Conservation (phyloP, 371 early-diverging fungal species). For the Entomophthora muscae region DNA sequence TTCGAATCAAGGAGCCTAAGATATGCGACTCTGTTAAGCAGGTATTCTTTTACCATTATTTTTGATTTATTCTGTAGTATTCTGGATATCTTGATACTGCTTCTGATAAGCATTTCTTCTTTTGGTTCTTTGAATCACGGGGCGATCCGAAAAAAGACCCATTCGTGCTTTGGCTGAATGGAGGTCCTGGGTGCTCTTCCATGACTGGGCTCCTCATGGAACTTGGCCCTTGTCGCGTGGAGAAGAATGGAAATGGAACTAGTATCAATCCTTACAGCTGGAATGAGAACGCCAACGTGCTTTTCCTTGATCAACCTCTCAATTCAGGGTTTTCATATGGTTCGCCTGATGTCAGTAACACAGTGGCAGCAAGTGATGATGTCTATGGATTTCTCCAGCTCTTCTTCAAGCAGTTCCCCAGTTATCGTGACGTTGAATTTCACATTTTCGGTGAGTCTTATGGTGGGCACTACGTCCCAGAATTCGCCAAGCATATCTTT, state of each 20-base stretch:
- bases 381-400: conserved; percentile 58
- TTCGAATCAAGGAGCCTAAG: conserved; percentile 45
- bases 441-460: conserved; percentile 54
- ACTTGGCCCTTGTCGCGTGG: conserved; percentile 56
- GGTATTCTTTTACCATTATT: conserved; percentile 14
- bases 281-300: conserved; percentile 53
- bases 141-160: conserved; percentile 42
- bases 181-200: conserved; percentile 68
- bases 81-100: conserved; percentile 58
- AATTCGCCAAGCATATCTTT: conserved; percentile 47
- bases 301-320: conserved; percentile 64
- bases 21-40: conserved; percentile 64
- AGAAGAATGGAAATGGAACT: conserved; percentile 32
- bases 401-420: conserved; percentile 33
- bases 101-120: conserved; percentile 41
- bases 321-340: conserved; percentile 64
- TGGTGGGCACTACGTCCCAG: conserved; percentile 28
- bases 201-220: conserved; percentile 54
- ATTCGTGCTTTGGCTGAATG: conserved; percentile 52
- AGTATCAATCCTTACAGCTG: conserved; percentile 35
- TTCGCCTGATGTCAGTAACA: conserved; percentile 23
- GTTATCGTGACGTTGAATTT: conserved; percentile 35
- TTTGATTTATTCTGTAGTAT: conserved; percentile 19
- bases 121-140: conserved; percentile 58
- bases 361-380: conserved; percentile 43